Percentiles rank a stretch among this genome's conserved stretches.
These are phyloP conservation scores for Leucosporidium creatinivorum DNA, from an alignment of 768 basidiomycete species.

Conservation along the genomic window DNA sequence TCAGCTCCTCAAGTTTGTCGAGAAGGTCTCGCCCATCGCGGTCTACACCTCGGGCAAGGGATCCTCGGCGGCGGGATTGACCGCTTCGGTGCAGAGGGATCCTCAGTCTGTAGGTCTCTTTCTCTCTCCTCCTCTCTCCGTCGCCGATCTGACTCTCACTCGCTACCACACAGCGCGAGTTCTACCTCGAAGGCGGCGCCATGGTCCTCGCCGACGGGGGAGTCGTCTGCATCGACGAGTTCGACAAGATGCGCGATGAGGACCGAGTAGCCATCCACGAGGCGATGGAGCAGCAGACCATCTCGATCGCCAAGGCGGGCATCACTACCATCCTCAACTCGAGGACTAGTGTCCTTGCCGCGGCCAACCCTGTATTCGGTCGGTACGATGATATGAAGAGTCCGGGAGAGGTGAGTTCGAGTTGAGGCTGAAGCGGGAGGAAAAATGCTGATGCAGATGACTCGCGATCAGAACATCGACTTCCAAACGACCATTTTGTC, in stretches of 20 bases:
- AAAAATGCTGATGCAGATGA: background rate
- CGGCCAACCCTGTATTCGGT: constrained; percentile 96
- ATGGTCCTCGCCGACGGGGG: constrained; percentile 99
- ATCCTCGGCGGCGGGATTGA: constrained; percentile 95
- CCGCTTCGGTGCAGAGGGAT: constrained; percentile 93
- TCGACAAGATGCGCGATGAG: constrained; percentile 99
- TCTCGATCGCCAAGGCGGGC: constrained; percentile 97
- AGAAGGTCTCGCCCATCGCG: constrained; percentile 95
- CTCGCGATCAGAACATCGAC: constrained; percentile 73
- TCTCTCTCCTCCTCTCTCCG: background rate
- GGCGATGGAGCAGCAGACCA: constrained; percentile 99
- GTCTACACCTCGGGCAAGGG: constrained; percentile 99
- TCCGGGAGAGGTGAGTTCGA: constrained; percentile 70
- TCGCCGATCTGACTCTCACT: constrained; percentile 54
- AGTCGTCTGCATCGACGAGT: constrained; percentile 98
- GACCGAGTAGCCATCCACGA: constrained; percentile 98
- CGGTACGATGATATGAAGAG: constrained; percentile 94
- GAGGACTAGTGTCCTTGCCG: constrained; percentile 87
- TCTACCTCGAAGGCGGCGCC: constrained; percentile 96
- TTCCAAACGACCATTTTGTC: constrained; percentile 97
- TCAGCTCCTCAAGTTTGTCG: constrained; percentile 96
- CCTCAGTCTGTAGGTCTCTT: constrained; percentile 62
- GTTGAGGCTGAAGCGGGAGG: background rate
- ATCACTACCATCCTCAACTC: constrained; percentile 97
- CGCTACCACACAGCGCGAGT: constrained; percentile 73